Evolutionary conservation across 75 land plant species (phyloP), one percentile per base, ranked within the genome.

Genomic region (Pinus albicaulis): DNA sequence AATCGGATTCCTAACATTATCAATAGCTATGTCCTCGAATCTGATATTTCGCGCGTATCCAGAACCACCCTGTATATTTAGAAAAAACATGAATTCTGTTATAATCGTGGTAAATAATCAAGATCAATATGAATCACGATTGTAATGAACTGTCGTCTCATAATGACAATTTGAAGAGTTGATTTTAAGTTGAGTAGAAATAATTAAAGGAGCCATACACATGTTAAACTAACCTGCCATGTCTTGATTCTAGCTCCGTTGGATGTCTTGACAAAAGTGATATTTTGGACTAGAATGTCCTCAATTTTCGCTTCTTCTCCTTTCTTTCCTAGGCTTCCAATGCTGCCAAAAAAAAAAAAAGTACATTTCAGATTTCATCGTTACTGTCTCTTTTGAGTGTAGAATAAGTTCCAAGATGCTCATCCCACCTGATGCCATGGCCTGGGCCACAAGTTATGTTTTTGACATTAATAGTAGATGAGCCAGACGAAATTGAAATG

Each of bases 231-330:
- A 31, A 86, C 90, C 91, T 86, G 91, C 89, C 89, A 86, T n/a
- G 91, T 78, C 60, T 89, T 89, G 86, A 89, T 86, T 19, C 91
- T 79, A 13, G 75, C 82, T 5, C 91, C 91, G 55, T 87, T 89
- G 34, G 82, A 70, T 14, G 89, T 77, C 59, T 75, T 72, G 16
- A 41, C 72, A 65, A 80, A 79, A 56, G 20, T 31, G n/a, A 73
- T 69, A 16, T 78, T 73, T 2, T 41, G 70, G n/a, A 89, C 89
- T 31, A 36, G 62, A 57, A 89, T 61, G 19, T 79, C 55, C 36
- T 75, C 80, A 1, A 89, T 89, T 12, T 24, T 55, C 5, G 80
- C 79, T 17, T 44, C 41, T 11, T 74, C 53, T 7, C 71, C 74
- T 13, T 41, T 71, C 59, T 76, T 74, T 13, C 91, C 91, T 3